Percentiles rank a stretch among this genome's conserved stretches.
Evolutionary conservation across 345 rosid species (phyloP).

Genomic region (Camelina hispida): DNA sequence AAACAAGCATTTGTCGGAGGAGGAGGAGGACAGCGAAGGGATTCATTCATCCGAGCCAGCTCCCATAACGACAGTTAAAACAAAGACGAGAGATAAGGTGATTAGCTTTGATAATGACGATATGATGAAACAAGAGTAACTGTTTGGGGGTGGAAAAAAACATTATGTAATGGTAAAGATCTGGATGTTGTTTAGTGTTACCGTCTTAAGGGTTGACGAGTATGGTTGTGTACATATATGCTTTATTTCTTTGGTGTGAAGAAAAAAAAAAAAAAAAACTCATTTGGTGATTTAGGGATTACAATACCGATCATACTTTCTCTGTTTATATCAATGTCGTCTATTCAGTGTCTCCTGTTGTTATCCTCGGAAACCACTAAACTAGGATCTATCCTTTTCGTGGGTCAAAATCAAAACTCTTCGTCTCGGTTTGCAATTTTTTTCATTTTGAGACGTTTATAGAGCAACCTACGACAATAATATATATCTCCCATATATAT

Average conservation of each 20-base stretch:
- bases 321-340: neutral
- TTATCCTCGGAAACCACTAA: no score
- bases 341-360: neutral
- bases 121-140: neutral
- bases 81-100: neutral
- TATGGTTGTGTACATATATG: constrained; percentile 31
- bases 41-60: constrained; percentile 61
- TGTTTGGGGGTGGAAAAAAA: constrained; percentile 2
- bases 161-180: constrained; percentile 13
- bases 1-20: constrained; percentile 75
- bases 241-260: constrained; percentile 7
- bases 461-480: neutral
- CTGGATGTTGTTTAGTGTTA: constrained; percentile 2
- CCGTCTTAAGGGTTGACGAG: constrained; percentile 18
- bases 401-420: neutral
- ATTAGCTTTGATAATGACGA: constrained; percentile 40
- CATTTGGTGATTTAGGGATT: neutral
- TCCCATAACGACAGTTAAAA: constrained; percentile 53
- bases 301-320: neutral
- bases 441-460: no score
- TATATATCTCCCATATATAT: no score
- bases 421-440: no score
- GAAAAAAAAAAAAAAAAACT: neutral
- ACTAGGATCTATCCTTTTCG: neutral
- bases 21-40: constrained; percentile 67